These are phyloP conservation scores for Solanum sejunctum DNA, from an alignment of 257 asterid genomes.

Conservation along the genomic window DNA sequence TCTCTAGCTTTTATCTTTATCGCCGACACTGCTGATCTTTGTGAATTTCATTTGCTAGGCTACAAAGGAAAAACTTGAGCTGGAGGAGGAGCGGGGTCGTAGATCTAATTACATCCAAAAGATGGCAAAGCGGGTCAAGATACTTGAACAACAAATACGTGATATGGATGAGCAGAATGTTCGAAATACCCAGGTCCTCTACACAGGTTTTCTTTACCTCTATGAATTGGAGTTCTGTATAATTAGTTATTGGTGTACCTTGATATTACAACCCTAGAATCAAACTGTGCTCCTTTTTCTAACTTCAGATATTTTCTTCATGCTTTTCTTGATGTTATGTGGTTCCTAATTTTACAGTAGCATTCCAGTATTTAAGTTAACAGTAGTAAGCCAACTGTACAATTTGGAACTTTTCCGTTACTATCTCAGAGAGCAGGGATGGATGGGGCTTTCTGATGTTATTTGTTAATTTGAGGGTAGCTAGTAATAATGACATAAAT, in stretches of 20 bases:
- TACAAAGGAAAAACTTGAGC: slow-evolving; percentile 43
- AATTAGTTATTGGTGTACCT: not conserved
- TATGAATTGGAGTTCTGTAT: not conserved
- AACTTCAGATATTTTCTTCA: not conserved
- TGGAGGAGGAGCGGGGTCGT: slow-evolving; percentile 42
- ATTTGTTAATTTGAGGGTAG: not conserved
- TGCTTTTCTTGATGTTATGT: not conserved
- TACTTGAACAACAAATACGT: slow-evolving; percentile 49
- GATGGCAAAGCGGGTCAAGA: slow-evolving; percentile 31
- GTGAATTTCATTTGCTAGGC: slow-evolving; percentile 40
- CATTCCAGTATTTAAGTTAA: not conserved
- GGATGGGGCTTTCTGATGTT: not conserved
- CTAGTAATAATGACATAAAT: not conserved
- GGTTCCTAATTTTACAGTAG: not conserved
- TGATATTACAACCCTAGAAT: slow-evolving; percentile 1
- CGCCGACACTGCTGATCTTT: not conserved
- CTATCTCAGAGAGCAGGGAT: not conserved
- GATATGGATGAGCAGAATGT: slow-evolving; percentile 53
- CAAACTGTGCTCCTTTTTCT: not conserved
- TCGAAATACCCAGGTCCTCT: slow-evolving; percentile 56
- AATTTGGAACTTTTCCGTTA: not conserved
- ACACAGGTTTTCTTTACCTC: slow-evolving; percentile 1
- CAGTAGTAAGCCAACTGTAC: not conserved
- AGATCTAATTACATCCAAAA: slow-evolving; percentile 24
- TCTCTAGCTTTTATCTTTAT: not conserved